These are phyloP conservation scores for Candida xiaguanensis DNA, from an alignment of 805 yeast species.

Conservation along the genomic window DNA sequence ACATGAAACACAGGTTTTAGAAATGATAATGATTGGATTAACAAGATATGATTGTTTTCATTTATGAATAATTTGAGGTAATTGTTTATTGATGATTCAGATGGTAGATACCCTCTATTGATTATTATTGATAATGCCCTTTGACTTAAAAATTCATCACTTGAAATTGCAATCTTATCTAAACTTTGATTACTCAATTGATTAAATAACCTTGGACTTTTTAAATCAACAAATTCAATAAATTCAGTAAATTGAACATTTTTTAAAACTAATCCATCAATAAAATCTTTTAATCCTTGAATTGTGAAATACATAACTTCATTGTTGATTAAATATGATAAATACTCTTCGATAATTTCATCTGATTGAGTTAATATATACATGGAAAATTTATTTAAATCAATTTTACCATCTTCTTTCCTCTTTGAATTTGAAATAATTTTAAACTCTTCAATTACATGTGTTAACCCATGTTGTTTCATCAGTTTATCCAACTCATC, in stretches of 20 bases:
- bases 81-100: constrained; percentile 17
- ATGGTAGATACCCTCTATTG: constrained; percentile 14
- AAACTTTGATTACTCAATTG: constrained; percentile 10
- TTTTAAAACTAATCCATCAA: neutral
- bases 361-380: constrained; percentile 7
- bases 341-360: neutral
- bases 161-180: constrained; percentile 18
- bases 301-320: constrained; percentile 1
- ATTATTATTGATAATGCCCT: constrained; percentile 1
- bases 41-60: constrained; percentile 9
- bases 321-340: neutral
- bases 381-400: constrained; percentile 12
- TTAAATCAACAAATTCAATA: neutral
- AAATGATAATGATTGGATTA: constrained; percentile 18
- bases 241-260: neutral
- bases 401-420: constrained; percentile 12
- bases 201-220: neutral
- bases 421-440: constrained; percentile 16
- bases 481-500: neutral
- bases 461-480: constrained; percentile 5
- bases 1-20: constrained; percentile 28
- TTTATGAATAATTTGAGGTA: constrained; percentile 17
- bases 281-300: constrained; percentile 5
- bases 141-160: neutral
- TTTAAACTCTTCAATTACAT: constrained; percentile 11